Base-by-base conservation (phyloP, 2,329 filamentous ascomycete species). In the Nannizziopsis barbatae region DNA sequence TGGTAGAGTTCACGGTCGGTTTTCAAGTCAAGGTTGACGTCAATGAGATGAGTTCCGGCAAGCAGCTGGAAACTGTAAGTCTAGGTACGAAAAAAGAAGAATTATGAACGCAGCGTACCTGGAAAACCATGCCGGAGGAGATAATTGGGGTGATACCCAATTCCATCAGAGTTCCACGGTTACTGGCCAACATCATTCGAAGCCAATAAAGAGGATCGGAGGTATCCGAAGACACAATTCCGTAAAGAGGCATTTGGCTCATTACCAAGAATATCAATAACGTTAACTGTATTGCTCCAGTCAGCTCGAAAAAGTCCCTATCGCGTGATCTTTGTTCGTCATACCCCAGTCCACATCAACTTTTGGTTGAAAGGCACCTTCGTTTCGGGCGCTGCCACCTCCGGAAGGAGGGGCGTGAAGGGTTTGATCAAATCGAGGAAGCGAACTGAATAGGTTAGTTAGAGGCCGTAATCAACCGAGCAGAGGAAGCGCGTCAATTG, bases 371-470 rank as follows among this genome's bases (percentile, higher is more conserved):
- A 98, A 60, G 89, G 87, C 51, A 95, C 84, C 77, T 95, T 96
- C 70, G 89, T 95, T 75, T 98, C 92, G 60, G 92, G 92, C 66
- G 93, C 84, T 75, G 90, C 85, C 73, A 98, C 92, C 84, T 98
- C 92, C 67, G 92, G 92, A 70, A 98, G 86, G 80, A 96, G 88
- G 76, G 92, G 90, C 78, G 93, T 87, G 71, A 98, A 98, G 67
- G 92, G 92, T 75, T 98, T 98, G 76, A 98, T 92, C 70, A 96
- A 80, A 74, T 98, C 92, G 76, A 98, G 90, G 70, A 98, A 98
- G 71, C 92, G 89, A 74, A 98, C 90, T 96, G 56, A 50, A 46
- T 38, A 27, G 45, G 52, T 54, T 55, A 58, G 64, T 60, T 62
- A 57, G 55, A 47, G 42, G 20, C 18, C 45, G 27, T n/a, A 14